Base-by-base conservation (phyloP, 768 basidiomycete species). In the Pulveroboletus sp. region DNA sequence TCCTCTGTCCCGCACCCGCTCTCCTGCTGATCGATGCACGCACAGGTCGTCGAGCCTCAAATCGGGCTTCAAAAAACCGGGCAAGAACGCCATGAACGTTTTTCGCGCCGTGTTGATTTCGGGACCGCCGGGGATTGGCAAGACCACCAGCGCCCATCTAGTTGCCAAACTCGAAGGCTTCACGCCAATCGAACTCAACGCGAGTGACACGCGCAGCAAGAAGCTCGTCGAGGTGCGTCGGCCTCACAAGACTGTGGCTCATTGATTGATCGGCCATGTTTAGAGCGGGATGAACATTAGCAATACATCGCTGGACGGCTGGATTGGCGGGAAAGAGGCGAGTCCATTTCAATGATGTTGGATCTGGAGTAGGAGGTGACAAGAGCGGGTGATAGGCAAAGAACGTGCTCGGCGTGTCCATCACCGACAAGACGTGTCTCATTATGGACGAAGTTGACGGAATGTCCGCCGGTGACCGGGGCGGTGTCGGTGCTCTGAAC, bases 361-460 rank as follows among this genome's bases (percentile, higher is more conserved):
- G n/a, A n/a, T n/a, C n/a, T n/a, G n/a, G n/a, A n/a, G n/a, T n/a
- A n/a, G n/a, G n/a, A n/a, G n/a, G n/a, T n/a, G n/a, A n/a, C n/a
- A 56, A 6, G 8, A 9, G 13, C 13, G 19, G n/a, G 20, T 6
- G 19, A 30, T 49, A 80, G 83, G 68, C 69, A 19, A 82, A 80
- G 9, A 90, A 88, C 53, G 79, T 81, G 1, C 71, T 80, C 2
- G 93, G 88, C 3, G 74, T 94, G 2, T 63, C 73, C 14, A 83
- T 97, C 55, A 93, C 88, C 0, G 80, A 88, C 58, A 81, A 76
- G 64, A 81, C 88, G 0, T 91, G 93, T 56, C 73, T 99, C 38
- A 98, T 99, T 64, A 97, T 99, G 95, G 96, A 99, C 61, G 96
- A 99, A 65, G 95, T 98, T 3, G 96, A 99, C 57, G 96, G 96